Percentiles rank a stretch among this genome's conserved stretches.
phyloP scores from a whole-genome alignment of 331 rosid species.

The Malus hybrid region DNA sequence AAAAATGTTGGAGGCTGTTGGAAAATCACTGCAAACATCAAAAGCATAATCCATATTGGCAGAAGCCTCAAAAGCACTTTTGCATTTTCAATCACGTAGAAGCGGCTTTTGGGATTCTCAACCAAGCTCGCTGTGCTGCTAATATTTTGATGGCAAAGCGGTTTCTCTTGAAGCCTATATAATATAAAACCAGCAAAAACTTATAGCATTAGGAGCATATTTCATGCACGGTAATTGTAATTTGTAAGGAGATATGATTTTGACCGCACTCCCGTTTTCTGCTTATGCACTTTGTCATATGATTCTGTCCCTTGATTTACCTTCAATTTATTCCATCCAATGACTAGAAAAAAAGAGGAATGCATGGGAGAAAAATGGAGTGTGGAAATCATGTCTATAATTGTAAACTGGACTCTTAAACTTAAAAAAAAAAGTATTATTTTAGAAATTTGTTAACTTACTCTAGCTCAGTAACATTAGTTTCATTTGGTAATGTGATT shows the following conservation, averaged over 20 bases:
- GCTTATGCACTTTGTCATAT: no score
- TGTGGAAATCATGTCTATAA: no score
- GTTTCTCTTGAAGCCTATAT: constrained; percentile 75
- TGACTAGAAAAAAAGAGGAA: no score
- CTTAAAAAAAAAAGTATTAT: no score
- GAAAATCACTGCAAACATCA: constrained; percentile 87
- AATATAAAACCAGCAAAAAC: not conserved
- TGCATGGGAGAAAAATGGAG: no score
- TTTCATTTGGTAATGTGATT: constrained; percentile 37
- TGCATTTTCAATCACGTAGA: constrained; percentile 26
- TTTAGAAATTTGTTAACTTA: constrained; percentile 28
- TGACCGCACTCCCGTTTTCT: no score
- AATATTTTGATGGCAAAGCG: constrained; percentile 45
- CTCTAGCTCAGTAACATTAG: constrained; percentile 62
- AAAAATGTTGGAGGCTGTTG: constrained; percentile 90
- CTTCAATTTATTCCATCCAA: no score
- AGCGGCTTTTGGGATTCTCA: constrained; percentile 25
- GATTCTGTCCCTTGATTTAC: no score
- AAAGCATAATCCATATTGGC: constrained; percentile 89
- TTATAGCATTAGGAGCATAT: not conserved
- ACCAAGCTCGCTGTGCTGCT: constrained; percentile 24
- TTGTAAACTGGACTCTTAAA: no score
- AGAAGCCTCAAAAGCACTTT: constrained; percentile 53
- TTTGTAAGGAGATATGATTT: no score
- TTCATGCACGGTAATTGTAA: not conserved